These are phyloP conservation scores for Globisporangium irregulare DNA, from an alignment of 352 stramenopile species.

Conservation along the genomic window DNA sequence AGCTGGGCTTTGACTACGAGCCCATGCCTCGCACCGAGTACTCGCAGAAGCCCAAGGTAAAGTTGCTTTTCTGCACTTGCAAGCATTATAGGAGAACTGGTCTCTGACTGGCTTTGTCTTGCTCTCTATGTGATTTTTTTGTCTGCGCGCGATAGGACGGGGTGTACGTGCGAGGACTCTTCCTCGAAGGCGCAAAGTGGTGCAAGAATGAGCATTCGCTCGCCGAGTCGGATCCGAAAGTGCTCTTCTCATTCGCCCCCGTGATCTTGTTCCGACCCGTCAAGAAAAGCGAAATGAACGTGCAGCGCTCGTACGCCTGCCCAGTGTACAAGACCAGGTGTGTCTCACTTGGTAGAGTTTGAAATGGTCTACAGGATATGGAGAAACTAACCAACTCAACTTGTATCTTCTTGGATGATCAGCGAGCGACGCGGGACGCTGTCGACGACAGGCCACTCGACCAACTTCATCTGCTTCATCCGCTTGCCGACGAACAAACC, in stretches of 20 bases:
- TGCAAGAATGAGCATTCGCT: conserved; percentile 67
- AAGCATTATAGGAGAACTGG: neutral
- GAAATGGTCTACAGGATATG: neutral
- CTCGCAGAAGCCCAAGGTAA: conserved; percentile 61
- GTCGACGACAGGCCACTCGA: conserved; percentile 93
- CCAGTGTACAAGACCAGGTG: conserved; percentile 94
- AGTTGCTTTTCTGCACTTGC: neutral
- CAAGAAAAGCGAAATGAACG: conserved; percentile 76
- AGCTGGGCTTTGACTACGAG: conserved; percentile 79
- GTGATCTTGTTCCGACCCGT: conserved; percentile 83
- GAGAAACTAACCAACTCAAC: neutral
- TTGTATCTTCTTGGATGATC: neutral
- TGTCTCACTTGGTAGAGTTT: conserved; percentile 1
- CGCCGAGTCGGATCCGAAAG: conserved; percentile 83
- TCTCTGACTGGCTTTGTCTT: neutral
- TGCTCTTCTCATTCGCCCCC: conserved; percentile 82
- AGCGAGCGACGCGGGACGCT: conserved; percentile 88
- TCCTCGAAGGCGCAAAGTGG: conserved; percentile 89
- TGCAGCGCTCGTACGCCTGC: conserved; percentile 79
- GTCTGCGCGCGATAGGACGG: conserved; percentile 45
- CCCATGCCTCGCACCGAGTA: conserved; percentile 79
- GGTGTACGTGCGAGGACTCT: conserved; percentile 86
- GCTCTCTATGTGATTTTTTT: neutral
- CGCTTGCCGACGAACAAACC: conserved; percentile 73
- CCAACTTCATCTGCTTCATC: conserved; percentile 95